phyloP scores from a whole-genome alignment of 257 asterid genomes.

The Nicotiana tabacum region DNA sequence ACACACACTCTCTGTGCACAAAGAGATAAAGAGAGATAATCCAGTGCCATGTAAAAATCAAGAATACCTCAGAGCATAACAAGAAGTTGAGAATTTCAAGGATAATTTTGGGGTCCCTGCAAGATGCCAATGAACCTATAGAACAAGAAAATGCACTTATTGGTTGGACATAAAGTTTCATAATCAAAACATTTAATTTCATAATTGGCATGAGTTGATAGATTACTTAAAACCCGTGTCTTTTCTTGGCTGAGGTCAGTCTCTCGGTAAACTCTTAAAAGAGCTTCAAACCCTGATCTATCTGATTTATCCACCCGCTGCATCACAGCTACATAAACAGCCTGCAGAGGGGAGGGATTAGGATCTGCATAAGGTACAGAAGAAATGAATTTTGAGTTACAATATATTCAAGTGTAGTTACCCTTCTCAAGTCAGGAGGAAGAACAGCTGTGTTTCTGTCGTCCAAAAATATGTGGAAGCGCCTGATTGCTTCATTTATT shows the following conservation, averaged over 20 bases:
- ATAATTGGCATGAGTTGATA: neutral
- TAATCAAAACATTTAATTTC: neutral
- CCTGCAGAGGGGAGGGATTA: conserved; percentile 41
- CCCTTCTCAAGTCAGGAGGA: conserved; percentile 96
- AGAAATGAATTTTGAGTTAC: neutral
- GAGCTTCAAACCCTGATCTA: conserved; percentile 75
- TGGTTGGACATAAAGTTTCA: neutral
- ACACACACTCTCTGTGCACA: too few relatives aligned
- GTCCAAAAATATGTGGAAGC: conserved; percentile 59
- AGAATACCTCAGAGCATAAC: conserved; percentile 66
- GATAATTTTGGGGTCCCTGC: conserved; percentile 69
- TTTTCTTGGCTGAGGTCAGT: conserved; percentile 97
- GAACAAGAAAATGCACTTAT: conserved; percentile 15
- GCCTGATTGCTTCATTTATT: conserved; percentile 64
- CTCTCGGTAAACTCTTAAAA: conserved; percentile 70
- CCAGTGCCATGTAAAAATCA: conserved; percentile 3
- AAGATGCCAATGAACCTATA: conserved; percentile 63
- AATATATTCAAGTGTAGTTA: conserved; percentile 11
- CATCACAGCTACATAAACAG: conserved; percentile 81
- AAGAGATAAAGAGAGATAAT: neutral
- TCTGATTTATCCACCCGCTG: conserved; percentile 52
- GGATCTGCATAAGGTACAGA: neutral
- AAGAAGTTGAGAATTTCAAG: conserved; percentile 67
- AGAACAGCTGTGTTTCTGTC: conserved; percentile 67
- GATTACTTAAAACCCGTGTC: conserved; percentile 51